Conservation (phyloP, 495 filamentous ascomycete species). For the Xylaria curta region DNA sequence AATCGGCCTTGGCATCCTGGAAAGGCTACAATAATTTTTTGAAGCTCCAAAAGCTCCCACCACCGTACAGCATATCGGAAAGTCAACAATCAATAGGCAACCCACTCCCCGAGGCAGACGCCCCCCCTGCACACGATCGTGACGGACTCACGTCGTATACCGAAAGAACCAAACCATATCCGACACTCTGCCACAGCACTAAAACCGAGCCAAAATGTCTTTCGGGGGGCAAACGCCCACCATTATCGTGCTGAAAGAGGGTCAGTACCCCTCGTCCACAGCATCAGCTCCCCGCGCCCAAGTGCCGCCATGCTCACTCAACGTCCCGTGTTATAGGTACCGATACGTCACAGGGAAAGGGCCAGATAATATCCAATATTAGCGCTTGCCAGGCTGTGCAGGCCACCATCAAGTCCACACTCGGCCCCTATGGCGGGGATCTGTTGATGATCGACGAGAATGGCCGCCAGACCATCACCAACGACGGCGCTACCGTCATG, state of each 20-base stretch:
- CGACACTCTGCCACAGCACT: background rate
- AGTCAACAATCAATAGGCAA: constrained; percentile 25
- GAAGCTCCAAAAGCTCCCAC: constrained; percentile 33
- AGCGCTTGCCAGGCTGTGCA: constrained; percentile 98
- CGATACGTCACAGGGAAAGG: constrained; percentile 95
- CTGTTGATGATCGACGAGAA: constrained; percentile 94
- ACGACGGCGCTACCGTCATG: constrained; percentile 99
- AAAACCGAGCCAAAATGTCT: constrained; percentile 68
- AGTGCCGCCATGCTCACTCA: constrained; percentile 19
- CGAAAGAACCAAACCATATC: background rate
- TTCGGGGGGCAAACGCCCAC: constrained; percentile 98
- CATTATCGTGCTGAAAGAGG: constrained; percentile 98
- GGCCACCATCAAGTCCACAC: constrained; percentile 89
- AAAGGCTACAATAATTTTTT: constrained; percentile 41
- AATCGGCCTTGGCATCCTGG: constrained; percentile 16
- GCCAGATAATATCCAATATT: constrained; percentile 97
- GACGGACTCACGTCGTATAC: background rate
- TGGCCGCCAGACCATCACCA: constrained; percentile 95
- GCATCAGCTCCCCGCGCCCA: background rate
- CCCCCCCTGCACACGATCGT: background rate
- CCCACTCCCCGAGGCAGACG: background rate
- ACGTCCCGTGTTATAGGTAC: constrained; percentile 67
- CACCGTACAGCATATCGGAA: constrained; percentile 16
- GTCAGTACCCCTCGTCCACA: constrained; percentile 60
- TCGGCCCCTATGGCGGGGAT: constrained; percentile 98